Base-by-base conservation (phyloP, 2,329 filamentous ascomycete species). In the Aspergillus ochraceoroseus region DNA sequence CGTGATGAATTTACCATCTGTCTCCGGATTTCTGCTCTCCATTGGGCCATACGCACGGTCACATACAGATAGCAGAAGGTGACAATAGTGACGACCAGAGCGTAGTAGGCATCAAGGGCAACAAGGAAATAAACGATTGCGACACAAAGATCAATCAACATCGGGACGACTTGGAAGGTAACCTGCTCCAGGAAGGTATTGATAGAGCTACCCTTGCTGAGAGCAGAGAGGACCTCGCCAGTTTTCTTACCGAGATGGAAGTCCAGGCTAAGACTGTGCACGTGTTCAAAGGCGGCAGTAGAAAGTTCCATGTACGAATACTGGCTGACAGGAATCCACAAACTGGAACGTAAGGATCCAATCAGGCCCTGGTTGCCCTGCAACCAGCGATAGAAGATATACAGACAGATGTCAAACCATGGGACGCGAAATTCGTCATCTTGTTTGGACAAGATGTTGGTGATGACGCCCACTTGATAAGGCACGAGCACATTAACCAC, bases 161-260 rank as follows among this genome's bases (percentile, higher is more conserved):
- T 96, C 0, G 92, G 92, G 9, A 94, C 76, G 7, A 98, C 87
- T 61, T 94, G 86, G 60, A 98, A 98, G 0, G 90, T 96, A 51
- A 95, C 81, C 65, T 95, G 88, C 66, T 96, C 92, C 41, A 98
- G 76, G 62, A 98, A 98, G 4, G 85, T 87, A 59, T 96, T 96
- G 71, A 98, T 94, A 2, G 90, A 86, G 46, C 84, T 89, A 31
- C 92, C 92, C 64, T 98, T 98, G 70, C 92, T 95, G 50, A 98
- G 74, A 1, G 92, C 92, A 9, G 90, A 96, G 11, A 96, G 72
- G 7, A 98, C 88, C 66, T 98, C 92, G 48, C 92, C 92, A 0
- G 92, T 98, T 58, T 90, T 87, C 68, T 98, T 98, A 37, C 87
- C 88, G 2, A 96, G 77, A 61, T 98, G 92, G 58, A 98, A 98